Percentiles rank a stretch among this genome's conserved stretches.
phyloP scores from a whole-genome alignment of 1,139 yeast genomes.

The Geotrichum reessii region DNA sequence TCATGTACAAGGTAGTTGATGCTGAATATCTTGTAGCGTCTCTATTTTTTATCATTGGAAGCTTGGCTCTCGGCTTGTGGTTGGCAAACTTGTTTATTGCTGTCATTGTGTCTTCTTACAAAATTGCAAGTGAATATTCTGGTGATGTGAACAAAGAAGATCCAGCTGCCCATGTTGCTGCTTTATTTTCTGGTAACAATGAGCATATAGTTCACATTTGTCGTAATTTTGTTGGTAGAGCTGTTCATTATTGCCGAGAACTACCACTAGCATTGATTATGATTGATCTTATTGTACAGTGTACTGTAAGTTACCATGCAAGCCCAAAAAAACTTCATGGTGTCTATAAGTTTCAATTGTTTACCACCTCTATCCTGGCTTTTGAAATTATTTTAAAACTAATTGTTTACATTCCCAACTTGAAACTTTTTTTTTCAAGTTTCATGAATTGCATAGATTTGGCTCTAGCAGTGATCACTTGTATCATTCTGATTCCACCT shows the following conservation, averaged over 20 bases:
- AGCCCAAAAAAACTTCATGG: background rate
- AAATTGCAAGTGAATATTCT: constrained; percentile 31
- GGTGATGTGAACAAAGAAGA: constrained; percentile 14
- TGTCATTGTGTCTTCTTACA: constrained; percentile 74
- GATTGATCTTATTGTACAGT: constrained; percentile 48
- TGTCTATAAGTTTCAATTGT: constrained; percentile 2
- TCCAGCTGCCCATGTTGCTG: background rate
- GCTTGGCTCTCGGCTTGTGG: constrained; percentile 79
- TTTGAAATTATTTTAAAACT: constrained; percentile 61
- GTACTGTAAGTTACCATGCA: constrained; percentile 34
- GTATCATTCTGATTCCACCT: constrained; percentile 51
- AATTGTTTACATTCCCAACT: constrained; percentile 50
- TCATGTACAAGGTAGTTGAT: constrained; percentile 83
- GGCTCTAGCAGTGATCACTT: constrained; percentile 53
- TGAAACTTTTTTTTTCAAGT: constrained; percentile 54
- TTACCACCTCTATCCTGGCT: constrained; percentile 36
- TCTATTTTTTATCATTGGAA: constrained; percentile 67
- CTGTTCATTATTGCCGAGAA: constrained; percentile 23
- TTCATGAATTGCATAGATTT: constrained; percentile 58
- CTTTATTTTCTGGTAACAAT: background rate
- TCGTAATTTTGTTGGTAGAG: constrained; percentile 22
- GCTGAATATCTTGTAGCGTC: constrained; percentile 75
- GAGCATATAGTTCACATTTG: constrained; percentile 22
- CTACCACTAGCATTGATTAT: constrained; percentile 50
- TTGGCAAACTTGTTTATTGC: constrained; percentile 78